Evolutionary conservation across 495 filamentous ascomycete species (phyloP), one percentile per base, ranked within the genome.

Genomic region (Xylaria grammica): DNA sequence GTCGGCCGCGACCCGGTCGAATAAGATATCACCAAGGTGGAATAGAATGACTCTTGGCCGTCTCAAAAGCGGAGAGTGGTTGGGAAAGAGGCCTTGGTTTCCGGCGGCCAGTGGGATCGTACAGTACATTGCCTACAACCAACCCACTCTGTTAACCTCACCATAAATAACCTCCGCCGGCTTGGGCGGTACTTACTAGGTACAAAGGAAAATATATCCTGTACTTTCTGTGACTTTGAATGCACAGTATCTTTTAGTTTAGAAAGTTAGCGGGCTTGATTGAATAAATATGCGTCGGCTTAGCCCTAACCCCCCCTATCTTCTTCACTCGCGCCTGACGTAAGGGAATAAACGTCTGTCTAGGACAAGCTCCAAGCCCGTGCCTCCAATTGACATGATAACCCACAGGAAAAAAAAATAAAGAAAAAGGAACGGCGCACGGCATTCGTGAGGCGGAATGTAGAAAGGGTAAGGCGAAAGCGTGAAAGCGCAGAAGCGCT

Each of bases 191-290:
- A 29, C 49, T 29, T 17, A 42, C 22, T 26, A 34, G 42, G 56
- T 59, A 59, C 56, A 59, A 46, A 59, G 27, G 27, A 27, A 4
- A 29, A 59, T 27, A 59, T 48, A 24, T 34, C 29, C 4, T 40
- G 42, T 48, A 48, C 42, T 59, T 59, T 7, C 24, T 8, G 15
- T 29, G 26, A 19, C 22, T 20, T 11, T 4, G 4, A 17, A 5
- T 36, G 34, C 5, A 5, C 11, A 36, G 34, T 6, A 36, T n/a
- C n/a, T n/a, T n/a, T n/a, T n/a, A n/a, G n/a, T n/a, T n/a, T n/a
- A n/a, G n/a, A n/a, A n/a, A n/a, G n/a, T n/a, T n/a, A n/a, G n/a
- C n/a, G n/a, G n/a, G n/a, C n/a, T n/a, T n/a, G n/a, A n/a, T n/a
- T n/a, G n/a, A n/a, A n/a, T n/a, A n/a, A n/a, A n/a, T n/a, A n/a